Percentiles rank a stretch among this genome's conserved stretches.
phyloP scores from a whole-genome alignment of 2,329 filamentous ascomycete species.

The Clarireedia hainanense region DNA sequence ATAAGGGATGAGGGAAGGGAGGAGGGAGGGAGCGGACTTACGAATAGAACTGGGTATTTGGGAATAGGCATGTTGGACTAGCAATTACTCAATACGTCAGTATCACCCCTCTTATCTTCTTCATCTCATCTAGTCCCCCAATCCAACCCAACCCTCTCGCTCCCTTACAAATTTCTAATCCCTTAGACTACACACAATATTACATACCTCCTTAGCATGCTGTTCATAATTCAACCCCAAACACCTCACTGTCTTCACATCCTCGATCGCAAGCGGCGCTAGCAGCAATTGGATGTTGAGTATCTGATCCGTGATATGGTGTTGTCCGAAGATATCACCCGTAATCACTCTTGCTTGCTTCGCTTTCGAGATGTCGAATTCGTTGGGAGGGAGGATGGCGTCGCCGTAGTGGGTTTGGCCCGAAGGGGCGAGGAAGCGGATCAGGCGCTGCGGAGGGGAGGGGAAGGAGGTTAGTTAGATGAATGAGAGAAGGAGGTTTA shows the following conservation, averaged over 20 bases:
- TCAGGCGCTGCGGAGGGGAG: constrained; percentile 46
- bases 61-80: constrained; percentile 59
- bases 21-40: constrained; percentile 20
- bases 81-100: neutral
- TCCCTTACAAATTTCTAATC: neutral
- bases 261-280: constrained; percentile 52
- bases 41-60: constrained; percentile 63
- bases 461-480: neutral
- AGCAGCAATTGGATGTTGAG: constrained; percentile 50
- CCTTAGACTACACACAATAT: neutral
- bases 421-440: constrained; percentile 66
- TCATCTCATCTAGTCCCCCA: neutral
- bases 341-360: constrained; percentile 54
- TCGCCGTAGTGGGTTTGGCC: constrained; percentile 67
- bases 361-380: constrained; percentile 52
- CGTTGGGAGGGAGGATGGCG: constrained; percentile 56
- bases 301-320: constrained; percentile 55
- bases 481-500: neutral
- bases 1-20: neutral
- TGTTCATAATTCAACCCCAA: constrained; percentile 65
- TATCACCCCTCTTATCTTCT: neutral
- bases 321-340: constrained; percentile 58
- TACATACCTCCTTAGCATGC: constrained; percentile 57
- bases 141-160: neutral
- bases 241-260: constrained; percentile 60